A percentile compares a stretch with the other conserved stretches of the same genome.
phyloP scores from a whole-genome alignment of 2,329 filamentous ascomycete genomes.

The Proliferodiscus dingleyae region DNA sequence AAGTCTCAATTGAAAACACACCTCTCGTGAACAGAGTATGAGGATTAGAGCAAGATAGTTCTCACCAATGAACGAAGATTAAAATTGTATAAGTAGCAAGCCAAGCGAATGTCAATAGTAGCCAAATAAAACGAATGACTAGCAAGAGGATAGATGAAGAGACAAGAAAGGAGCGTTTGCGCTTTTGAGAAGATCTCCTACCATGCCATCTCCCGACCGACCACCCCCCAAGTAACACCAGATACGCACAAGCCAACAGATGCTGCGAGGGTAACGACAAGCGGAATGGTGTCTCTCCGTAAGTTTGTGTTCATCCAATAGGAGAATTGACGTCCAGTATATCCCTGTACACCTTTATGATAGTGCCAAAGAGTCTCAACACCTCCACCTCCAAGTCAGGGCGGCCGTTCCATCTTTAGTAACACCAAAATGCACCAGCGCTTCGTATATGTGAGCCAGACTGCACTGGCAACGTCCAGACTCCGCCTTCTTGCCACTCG shows the following conservation, averaged over 20 bases:
- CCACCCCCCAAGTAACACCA: slow-evolving; percentile 16
- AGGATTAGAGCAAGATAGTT: slow-evolving; percentile 15
- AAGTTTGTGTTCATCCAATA: slow-evolving; percentile 9
- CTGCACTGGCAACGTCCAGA: not conserved
- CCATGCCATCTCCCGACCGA: slow-evolving; percentile 5
- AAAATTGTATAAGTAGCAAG: slow-evolving; percentile 4
- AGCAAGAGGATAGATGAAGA: slow-evolving; percentile 1
- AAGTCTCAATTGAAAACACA: no score
- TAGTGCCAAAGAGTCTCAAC: slow-evolving; percentile 10
- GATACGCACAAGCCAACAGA: slow-evolving; percentile 6
- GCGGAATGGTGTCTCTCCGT: slow-evolving; percentile 2
- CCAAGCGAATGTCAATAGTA: slow-evolving; percentile 7
- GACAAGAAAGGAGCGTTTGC: slow-evolving; percentile 3
- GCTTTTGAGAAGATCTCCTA: slow-evolving; percentile 7
- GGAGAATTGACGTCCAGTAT: slow-evolving; percentile 7
- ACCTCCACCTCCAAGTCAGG: not conserved
- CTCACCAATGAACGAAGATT: slow-evolving; percentile 9
- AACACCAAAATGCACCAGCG: not conserved
- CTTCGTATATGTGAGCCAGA: slow-evolving; percentile 1
- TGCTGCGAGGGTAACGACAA: slow-evolving; percentile 6
- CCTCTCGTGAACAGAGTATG: slow-evolving; percentile 6
- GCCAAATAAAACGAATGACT: not conserved
- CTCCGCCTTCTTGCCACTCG: not conserved
- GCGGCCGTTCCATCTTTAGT: not conserved
- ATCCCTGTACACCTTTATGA: slow-evolving; percentile 1